Evolutionary conservation across 306 rosid genomes (phyloP).

Genomic region (Albizia julibrissin): DNA sequence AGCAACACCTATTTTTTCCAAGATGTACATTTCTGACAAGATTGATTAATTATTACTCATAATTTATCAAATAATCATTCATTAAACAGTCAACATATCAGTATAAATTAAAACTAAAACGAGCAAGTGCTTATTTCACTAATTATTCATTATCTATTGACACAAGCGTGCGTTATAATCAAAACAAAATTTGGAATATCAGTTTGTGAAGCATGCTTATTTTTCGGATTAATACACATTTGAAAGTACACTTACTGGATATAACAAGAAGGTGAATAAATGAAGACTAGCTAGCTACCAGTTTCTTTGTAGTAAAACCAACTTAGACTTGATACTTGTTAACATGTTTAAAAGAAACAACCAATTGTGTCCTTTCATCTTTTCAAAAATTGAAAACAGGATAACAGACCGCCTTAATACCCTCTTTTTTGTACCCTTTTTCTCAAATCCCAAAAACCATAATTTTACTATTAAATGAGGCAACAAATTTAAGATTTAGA

Average conservation of each 20-base stretch:
- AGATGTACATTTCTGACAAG: neutral
- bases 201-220: neutral
- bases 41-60: neutral
- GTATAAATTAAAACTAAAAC: neutral
- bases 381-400: neutral
- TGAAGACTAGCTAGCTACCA: neutral
- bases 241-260: neutral
- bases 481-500: neutral
- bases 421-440: neutral
- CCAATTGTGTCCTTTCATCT: neutral
- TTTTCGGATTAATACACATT: neutral
- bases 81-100: neutral
- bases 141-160: neutral
- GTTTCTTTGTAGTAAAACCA: neutral
- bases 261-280: neutral
- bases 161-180: neutral
- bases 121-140: neutral
- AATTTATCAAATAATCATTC: neutral
- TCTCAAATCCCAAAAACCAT: slow-evolving; percentile 23
- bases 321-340: neutral
- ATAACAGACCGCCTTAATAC: neutral
- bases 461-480: neutral
- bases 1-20: neutral
- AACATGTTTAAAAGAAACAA: neutral
- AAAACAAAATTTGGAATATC: neutral